phyloP scores from a whole-genome alignment of 2,329 filamentous ascomycete genomes.

The Monosporascus sp. region DNA sequence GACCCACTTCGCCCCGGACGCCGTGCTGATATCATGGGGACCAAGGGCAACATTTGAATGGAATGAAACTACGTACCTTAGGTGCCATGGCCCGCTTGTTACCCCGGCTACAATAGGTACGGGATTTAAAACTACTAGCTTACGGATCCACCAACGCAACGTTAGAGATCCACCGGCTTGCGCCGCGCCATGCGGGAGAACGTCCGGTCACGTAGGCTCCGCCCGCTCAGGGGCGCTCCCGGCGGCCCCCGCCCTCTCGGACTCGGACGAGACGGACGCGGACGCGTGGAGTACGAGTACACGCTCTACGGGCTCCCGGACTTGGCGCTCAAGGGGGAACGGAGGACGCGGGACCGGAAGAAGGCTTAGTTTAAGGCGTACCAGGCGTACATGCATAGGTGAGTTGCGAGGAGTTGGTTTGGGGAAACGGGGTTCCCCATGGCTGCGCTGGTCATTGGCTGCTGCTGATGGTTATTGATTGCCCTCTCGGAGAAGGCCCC shows the following conservation, averaged over 20 bases:
- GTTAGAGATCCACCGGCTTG: conserved; percentile 37
- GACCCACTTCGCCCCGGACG: conserved; percentile 35
- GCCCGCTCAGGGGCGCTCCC: conserved; percentile 38
- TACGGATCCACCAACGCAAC: too few relatives aligned
- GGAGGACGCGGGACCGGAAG: conserved; percentile 11
- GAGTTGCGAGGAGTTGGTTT: conserved; percentile 1
- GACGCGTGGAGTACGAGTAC: conserved; percentile 22
- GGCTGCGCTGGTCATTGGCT: not conserved
- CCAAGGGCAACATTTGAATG: conserved; percentile 20
- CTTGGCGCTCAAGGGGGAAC: conserved; percentile 12
- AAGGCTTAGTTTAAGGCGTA: conserved; percentile 25
- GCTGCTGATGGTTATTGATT: not conserved
- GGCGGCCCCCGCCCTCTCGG: conserved; percentile 10
- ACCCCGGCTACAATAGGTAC: too few relatives aligned
- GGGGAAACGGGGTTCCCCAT: not conserved
- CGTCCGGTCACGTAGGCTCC: conserved; percentile 36
- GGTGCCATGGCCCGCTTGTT: too few relatives aligned
- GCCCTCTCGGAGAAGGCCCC: too few relatives aligned
- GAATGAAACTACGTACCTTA: too few relatives aligned
- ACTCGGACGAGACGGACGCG: conserved; percentile 7
- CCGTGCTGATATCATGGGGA: conserved; percentile 37
- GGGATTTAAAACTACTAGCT: too few relatives aligned
- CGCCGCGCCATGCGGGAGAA: conserved; percentile 39
- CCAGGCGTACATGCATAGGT: conserved; percentile 27
- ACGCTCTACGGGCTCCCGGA: conserved; percentile 27